phyloP scores from a whole-genome alignment of 352 stramenopile species.

The Ophiocytium majus region DNA sequence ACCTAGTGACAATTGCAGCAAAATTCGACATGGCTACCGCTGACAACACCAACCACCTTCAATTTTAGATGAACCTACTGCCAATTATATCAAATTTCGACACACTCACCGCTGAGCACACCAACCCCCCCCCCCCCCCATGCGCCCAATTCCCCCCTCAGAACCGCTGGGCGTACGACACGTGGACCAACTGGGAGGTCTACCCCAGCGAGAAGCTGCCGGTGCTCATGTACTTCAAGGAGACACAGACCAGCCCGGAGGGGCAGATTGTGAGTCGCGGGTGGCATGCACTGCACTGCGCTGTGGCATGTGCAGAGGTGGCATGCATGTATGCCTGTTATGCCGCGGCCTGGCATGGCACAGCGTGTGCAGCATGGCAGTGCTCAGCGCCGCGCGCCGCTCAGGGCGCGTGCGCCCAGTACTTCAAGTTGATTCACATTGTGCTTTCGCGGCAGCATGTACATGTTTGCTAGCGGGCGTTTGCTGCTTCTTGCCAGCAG shows the following conservation, averaged over 20 bases:
- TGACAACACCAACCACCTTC: no score
- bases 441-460: background rate
- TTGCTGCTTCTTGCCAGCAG: conserved; percentile 20
- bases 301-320: no score
- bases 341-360: no score
- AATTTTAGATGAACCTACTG: no score
- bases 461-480: background rate
- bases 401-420: background rate
- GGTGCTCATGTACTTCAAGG: conserved; percentile 68
- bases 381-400: background rate
- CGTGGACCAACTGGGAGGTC: conserved; percentile 58
- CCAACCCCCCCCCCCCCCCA: no score
- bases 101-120: no score
- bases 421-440: background rate
- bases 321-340: no score
- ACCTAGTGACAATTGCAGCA: no score
- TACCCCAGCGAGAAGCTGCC: conserved; percentile 63
- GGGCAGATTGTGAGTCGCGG: conserved; percentile 58
- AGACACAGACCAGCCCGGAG: conserved; percentile 63
- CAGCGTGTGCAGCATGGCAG: background rate
- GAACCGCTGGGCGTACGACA: conserved; percentile 63
- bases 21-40: no score
- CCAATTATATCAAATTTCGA: no score
- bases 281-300: no score
- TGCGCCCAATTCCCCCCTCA: no score